Base-by-base conservation (phyloP, 2,329 filamentous ascomycete species). In the Chaetomium globosum region DNA sequence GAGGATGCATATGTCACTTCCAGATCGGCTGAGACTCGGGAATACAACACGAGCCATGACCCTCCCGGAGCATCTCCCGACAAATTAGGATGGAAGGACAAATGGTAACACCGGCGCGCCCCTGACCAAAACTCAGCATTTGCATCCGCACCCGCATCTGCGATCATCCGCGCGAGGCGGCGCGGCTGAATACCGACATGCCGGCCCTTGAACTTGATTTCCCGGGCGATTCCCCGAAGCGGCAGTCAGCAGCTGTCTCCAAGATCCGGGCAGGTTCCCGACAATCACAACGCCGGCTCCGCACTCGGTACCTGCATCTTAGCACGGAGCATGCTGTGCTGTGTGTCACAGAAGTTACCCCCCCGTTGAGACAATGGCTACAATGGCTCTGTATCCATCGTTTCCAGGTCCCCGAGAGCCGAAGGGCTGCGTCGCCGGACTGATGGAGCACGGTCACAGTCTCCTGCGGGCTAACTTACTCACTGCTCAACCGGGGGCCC, bases 301-400 rank as follows among this genome's bases (percentile, higher is more conserved):
- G 59, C 63, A 46, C 49, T 55, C 52, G 28, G 65, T 66, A 61
- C 61, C 65, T 66, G 61, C 65, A 66, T 66, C 57, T 33, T 55
- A 48, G 28, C 61, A 53, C 57, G 49, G 57, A 49, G 57, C 52
- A 53, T 61, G 61, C 9, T 49, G 65, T 66, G 57, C 36, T 63
- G 52, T 57, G 65, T 66, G 43, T 9, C 57, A 64, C 61, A 31
- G 59, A 57, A 61, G 48, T 39, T 36, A 3, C 19, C 13, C 26
- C 26, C 31, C 48, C 51, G 61, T 61, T 64, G 57, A 46, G n/a
- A n/a, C n/a, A n/a, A n/a, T n/a, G n/a, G n/a, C n/a, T n/a, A 46
- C 56, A 53, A 60, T 33, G 19, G 3, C 51, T 52, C 59, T 56
- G 49, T 64, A 39, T 58, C 39, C 23, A 53, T 36, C 36, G 46